A percentile compares a stretch with the other conserved stretches of the same genome.
These are phyloP conservation scores for Xylaria scruposa DNA, from an alignment of 495 filamentous ascomycete genomes.

Conservation along the genomic window DNA sequence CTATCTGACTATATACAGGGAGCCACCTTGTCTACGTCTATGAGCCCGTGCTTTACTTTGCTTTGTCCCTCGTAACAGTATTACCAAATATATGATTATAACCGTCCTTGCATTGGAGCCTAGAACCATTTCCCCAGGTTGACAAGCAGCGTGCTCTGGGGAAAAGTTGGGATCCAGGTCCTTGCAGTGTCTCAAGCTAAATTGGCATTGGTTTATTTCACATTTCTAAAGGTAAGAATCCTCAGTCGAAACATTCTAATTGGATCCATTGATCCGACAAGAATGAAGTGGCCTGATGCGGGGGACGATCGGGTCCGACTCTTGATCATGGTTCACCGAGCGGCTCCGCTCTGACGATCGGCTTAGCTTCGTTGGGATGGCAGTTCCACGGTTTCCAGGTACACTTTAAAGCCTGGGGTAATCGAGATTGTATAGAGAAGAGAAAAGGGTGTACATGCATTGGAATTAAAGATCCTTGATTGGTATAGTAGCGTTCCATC, in stretches of 20 bases:
- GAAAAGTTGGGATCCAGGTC: slow-evolving; percentile 1
- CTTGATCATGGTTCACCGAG: slow-evolving; percentile 1
- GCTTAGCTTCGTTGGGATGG: neutral
- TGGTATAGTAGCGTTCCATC: slow-evolving; percentile 7
- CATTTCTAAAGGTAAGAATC: neutral
- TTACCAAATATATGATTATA: neutral
- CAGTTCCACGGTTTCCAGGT: neutral
- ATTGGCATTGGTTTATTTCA: neutral
- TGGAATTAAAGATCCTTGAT: neutral
- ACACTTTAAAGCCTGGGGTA: neutral
- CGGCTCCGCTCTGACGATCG: slow-evolving; percentile 13
- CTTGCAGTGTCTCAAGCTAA: neutral
- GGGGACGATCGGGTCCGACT: slow-evolving; percentile 15
- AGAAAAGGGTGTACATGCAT: neutral
- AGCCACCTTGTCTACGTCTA: too few species aligned
- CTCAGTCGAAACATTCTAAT: neutral
- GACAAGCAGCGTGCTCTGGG: neutral
- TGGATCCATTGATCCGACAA: neutral
- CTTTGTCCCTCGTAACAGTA: neutral
- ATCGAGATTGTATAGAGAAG: neutral
- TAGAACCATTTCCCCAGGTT: neutral
- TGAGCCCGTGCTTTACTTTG: too few species aligned
- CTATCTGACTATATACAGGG: too few species aligned
- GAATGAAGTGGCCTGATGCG: neutral
- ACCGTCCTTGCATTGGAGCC: too few species aligned